Conservation (phyloP, 75 land plant genomes). For the Pinus taeda region DNA sequence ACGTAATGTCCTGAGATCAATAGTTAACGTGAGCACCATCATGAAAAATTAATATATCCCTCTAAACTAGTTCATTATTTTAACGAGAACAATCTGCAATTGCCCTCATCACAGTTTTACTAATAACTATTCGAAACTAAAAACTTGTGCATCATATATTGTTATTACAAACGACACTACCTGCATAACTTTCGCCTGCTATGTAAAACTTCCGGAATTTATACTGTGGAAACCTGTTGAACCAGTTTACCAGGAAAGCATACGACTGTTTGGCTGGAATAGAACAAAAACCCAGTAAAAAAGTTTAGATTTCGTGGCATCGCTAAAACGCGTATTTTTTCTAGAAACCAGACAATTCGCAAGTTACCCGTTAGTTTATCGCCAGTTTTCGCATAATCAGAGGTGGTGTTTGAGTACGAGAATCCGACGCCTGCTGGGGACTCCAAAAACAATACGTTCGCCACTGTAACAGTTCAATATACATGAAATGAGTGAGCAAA, state of each 20-base stretch:
- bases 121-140: background rate
- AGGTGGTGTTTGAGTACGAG: no score
- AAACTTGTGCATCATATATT: background rate
- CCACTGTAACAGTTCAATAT: no score
- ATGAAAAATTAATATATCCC: no score
- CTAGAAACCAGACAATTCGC: no score
- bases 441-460: no score
- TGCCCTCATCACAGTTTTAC: background rate
- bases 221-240: conserved; percentile 72
- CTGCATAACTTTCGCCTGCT: conserved; percentile 80
- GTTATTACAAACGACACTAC: conserved; percentile 11
- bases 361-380: no score
- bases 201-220: conserved; percentile 68
- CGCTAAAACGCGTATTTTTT: conserved; percentile 8
- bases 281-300: background rate
- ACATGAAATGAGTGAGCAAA: no score
- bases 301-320: conserved; percentile 11
- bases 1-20: conserved; percentile 45
- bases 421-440: no score
- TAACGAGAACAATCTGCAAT: no score
- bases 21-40: background rate
- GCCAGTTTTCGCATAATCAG: no score
- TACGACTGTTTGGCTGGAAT: conserved; percentile 35
- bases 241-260: conserved; percentile 50
- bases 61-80: no score